A percentile compares a stretch with the other conserved stretches of the same genome.
phyloP scores from a whole-genome alignment of 495 filamentous ascomycete genomes.

The Neurospora hispaniola region DNA sequence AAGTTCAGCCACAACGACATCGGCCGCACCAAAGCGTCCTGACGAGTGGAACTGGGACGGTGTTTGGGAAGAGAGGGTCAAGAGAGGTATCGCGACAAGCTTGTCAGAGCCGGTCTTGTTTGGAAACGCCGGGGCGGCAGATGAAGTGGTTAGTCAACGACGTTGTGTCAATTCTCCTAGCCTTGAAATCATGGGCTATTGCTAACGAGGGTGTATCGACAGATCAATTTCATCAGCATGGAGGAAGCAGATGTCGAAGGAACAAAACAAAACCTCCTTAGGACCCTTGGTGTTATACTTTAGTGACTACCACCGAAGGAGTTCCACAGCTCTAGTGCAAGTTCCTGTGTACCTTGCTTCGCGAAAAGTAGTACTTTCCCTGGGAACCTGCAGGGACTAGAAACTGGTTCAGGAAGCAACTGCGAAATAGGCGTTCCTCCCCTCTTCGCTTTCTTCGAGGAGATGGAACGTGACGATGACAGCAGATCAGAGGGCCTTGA shows the following conservation, averaged over 20 bases:
- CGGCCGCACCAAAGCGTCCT: slow-evolving; percentile 39
- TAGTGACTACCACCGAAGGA: slow-evolving; percentile 3
- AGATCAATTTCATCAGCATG: slow-evolving; percentile 63
- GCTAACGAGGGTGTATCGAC: slow-evolving; percentile 11
- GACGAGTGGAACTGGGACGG: slow-evolving; percentile 95
- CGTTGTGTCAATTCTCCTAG: background rate
- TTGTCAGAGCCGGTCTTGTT: slow-evolving; percentile 67
- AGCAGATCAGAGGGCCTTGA: background rate
- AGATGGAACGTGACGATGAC: background rate
- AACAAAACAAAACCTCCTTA: slow-evolving; percentile 50
- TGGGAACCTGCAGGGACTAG: background rate
- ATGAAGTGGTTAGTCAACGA: slow-evolving; percentile 53
- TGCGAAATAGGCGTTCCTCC: background rate
- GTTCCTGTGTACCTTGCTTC: background rate
- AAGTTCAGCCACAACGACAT: slow-evolving; percentile 14
- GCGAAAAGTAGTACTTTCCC: background rate
- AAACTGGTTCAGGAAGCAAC: background rate
- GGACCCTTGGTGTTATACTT: slow-evolving; percentile 31
- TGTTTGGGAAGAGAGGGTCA: slow-evolving; percentile 79
- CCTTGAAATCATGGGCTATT: background rate
- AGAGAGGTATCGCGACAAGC: slow-evolving; percentile 63
- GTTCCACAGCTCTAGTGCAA: background rate
- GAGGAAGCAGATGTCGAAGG: slow-evolving; percentile 48
- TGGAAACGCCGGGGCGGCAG: slow-evolving; percentile 47
- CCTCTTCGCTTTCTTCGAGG: background rate